Conservation (phyloP, 306 rosid species). For the Castanospermum australe region DNA sequence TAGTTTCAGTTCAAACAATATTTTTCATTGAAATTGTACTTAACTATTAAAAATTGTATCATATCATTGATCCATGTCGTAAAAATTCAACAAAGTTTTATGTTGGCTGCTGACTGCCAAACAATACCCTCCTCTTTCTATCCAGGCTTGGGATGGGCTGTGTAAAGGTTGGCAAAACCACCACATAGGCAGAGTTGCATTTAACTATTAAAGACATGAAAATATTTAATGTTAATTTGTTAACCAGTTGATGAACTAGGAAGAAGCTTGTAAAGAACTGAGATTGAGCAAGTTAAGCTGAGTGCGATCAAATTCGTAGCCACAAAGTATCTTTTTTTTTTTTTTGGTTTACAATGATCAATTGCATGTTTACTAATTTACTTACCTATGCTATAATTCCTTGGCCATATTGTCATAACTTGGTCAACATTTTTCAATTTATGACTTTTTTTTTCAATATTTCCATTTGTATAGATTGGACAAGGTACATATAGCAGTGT, state of each 20-base stretch:
- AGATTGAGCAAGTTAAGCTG: background rate
- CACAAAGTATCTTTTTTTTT: background rate
- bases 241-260: background rate
- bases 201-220: background rate
- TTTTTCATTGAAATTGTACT: background rate
- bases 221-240: background rate
- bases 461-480: slow-evolving; percentile 58
- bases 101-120: too few species aligned
- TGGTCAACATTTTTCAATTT: background rate
- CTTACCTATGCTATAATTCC: background rate
- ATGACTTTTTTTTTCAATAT: background rate
- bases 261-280: background rate
- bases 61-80: background rate
- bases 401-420: slow-evolving; percentile 7
- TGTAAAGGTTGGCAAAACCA: too few species aligned
- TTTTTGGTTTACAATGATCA: slow-evolving; percentile 7
- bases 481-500: slow-evolving; percentile 99
- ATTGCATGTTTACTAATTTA: background rate
- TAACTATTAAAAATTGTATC: background rate
- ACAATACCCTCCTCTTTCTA: too few species aligned
- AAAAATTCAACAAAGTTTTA: background rate
- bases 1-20: background rate
- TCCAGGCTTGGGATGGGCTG: too few species aligned
- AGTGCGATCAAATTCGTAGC: background rate
- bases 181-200: background rate